Evolutionary conservation across 139 green algal species (phyloP).

Genomic region (Picochlorum sp.): DNA sequence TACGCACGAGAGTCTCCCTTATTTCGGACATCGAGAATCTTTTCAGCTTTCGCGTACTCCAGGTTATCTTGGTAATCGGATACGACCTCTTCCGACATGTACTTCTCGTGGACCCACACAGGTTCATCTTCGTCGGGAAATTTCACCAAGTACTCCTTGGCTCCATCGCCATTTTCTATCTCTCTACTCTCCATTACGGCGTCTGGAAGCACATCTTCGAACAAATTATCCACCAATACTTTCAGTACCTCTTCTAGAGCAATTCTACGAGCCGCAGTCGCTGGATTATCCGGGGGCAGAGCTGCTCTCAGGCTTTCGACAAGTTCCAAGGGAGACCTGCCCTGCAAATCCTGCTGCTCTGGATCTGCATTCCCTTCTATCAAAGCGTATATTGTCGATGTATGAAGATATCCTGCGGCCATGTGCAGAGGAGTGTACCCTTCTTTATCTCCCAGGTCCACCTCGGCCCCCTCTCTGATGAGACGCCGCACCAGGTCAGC

Average conservation of each 20-base stretch:
- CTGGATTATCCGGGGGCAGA: conserved; percentile 46
- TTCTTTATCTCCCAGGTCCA: conserved; percentile 69
- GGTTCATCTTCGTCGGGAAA: conserved; percentile 43
- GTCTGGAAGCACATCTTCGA: conserved; percentile 62
- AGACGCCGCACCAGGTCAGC: conserved; percentile 47
- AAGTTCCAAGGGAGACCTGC: conserved; percentile 43
- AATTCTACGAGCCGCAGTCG: conserved; percentile 47
- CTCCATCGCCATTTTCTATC: conserved; percentile 10
- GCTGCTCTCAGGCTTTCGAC: conserved; percentile 55
- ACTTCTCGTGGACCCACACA: conserved; percentile 47
- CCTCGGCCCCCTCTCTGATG: conserved; percentile 55
- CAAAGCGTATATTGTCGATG: conserved; percentile 42
- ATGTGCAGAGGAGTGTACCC: conserved; percentile 84
- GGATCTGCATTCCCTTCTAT: conserved; percentile 57
- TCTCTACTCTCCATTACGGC: conserved; percentile 41
- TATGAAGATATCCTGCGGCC: conserved; percentile 69
- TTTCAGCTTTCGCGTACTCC: conserved; percentile 52
- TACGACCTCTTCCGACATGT: conserved; percentile 58
- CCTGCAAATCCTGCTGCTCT: conserved; percentile 37
- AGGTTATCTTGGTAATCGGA: conserved; percentile 62
- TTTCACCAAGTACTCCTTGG: conserved; percentile 61
- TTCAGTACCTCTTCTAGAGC: conserved; percentile 64
- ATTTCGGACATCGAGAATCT: conserved; percentile 37
- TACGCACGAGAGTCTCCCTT: conserved; percentile 59
- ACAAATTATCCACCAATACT: conserved; percentile 56